Base-by-base conservation (phyloP, 73 alveolate genomes). In the Diophrys appendiculata region DNA sequence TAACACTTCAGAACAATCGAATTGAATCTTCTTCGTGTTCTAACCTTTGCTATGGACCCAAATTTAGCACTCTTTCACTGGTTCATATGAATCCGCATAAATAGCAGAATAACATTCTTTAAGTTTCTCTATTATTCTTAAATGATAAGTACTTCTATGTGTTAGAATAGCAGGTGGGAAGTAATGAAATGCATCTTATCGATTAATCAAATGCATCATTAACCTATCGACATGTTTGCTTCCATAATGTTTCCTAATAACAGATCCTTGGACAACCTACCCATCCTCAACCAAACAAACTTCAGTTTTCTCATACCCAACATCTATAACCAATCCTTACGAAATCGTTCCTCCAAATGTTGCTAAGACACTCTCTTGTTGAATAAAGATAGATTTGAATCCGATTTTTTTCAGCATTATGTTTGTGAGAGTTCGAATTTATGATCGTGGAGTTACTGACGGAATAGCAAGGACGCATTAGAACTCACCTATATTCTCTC, bases 231-330 rank as follows among this genome's bases (percentile, higher is more conserved):
- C 89, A 78, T 97, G 99, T 27, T 86, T 92, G 5, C 99, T 99
- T 1, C 99, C 99, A 72, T 86, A 94, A 87, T 96, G 92, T 86
- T 95, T 95, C 71, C 99, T 96, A 13, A 96, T 85, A 52, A 93
- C 77, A 14, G 99, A 81, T 55, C 90, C 91, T 30, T 96, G 97
- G 13, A 95, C 69, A 29, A 96, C 88, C 64, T 93, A 77, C 30
- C 99, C 99, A 86, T 97, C 99, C 86, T 97, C 99, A 33, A 97
- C 94, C 65, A 99, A 96, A 56, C 97, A 83, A 13, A 97, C 94
- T 78, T 90, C 93, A 13, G 88, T 77, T 81, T 97, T 96, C 52
- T 88, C 88, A 69, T 96, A 89, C 18, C 99, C 99, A 29, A 97
- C 90, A 90, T 97, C 99, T 26, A 97, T 99, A 0, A 97, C 99